Conservation (phyloP, 2,329 filamentous ascomycete species). For the Domatiomyces catenatus region DNA sequence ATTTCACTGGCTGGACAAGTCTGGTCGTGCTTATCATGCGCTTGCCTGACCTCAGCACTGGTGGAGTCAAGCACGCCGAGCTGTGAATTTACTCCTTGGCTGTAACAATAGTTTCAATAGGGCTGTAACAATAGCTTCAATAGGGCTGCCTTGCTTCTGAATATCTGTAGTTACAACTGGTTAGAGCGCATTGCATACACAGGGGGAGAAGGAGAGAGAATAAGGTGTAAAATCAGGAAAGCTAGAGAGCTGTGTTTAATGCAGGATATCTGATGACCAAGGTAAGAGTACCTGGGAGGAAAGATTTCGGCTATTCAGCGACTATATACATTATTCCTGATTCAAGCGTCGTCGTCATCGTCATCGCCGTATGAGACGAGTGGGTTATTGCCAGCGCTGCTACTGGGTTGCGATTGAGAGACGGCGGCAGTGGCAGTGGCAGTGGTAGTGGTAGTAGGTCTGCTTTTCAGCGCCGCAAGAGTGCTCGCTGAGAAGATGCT, state of each 20-base stretch:
- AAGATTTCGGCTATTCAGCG: not conserved
- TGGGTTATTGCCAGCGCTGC: constrained; percentile 46
- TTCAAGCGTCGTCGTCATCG: constrained; percentile 50
- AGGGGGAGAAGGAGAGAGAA: not conserved
- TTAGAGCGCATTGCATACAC: not conserved
- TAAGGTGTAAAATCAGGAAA: too few relatives aligned
- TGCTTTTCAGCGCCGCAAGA: constrained; percentile 57
- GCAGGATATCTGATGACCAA: too few relatives aligned
- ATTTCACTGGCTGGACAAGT: constrained; percentile 99
- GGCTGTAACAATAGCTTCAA: not conserved
- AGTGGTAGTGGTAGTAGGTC: constrained; percentile 30
- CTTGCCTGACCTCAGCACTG: constrained; percentile 42
- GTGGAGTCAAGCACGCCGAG: constrained; percentile 13
- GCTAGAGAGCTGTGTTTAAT: too few relatives aligned
- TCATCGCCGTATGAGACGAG: constrained; percentile 84
- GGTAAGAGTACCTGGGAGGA: too few relatives aligned
- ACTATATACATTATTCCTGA: not conserved
- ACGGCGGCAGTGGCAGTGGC: constrained; percentile 30
- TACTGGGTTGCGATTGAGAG: constrained; percentile 30
- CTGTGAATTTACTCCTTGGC: constrained; percentile 1
- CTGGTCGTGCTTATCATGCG: constrained; percentile 89
- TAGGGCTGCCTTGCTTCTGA: too few relatives aligned
- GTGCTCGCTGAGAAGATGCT: constrained; percentile 74
- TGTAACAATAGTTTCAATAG: not conserved
- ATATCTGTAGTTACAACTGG: not conserved